A percentile compares a stretch with the other conserved stretches of the same genome.
phyloP scores from a whole-genome alignment of 495 filamentous ascomycete genomes.

The Trichoderma erinaceum region DNA sequence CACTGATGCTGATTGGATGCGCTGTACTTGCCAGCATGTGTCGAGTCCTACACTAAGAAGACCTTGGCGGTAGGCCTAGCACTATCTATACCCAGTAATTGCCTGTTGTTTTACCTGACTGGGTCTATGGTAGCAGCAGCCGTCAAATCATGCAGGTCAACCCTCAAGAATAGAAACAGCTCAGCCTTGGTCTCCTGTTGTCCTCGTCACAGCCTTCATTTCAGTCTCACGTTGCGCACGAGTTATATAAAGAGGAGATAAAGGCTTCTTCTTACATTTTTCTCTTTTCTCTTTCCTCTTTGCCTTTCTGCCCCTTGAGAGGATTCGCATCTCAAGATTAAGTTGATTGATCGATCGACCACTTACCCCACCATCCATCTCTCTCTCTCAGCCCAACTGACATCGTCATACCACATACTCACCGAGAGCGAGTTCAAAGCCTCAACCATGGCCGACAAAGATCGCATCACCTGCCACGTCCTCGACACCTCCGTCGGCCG shows the following conservation, averaged over 20 bases:
- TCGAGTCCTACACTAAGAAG: not conserved
- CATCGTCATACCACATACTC: not conserved
- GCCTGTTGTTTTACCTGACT: not conserved
- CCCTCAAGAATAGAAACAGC: not conserved
- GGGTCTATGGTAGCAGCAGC: not conserved
- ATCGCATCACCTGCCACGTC: constrained; percentile 57
- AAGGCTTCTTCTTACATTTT: too few relatives aligned
- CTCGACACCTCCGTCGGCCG: constrained; percentile 53
- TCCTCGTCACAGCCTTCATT: too few relatives aligned
- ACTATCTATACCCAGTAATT: not conserved
- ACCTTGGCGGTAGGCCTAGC: not conserved
- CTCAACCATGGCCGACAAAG: constrained; percentile 29
- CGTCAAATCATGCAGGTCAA: not conserved
- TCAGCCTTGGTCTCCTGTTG: not conserved
- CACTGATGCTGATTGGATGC: not conserved
- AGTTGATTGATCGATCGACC: not conserved
- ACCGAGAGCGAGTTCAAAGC: not conserved
- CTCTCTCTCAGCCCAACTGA: too few relatives aligned
- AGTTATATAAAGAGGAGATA: too few relatives aligned
- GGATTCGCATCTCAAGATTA: not conserved
- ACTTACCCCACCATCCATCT: not conserved
- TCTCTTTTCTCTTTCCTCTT: too few relatives aligned
- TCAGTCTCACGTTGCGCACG: too few relatives aligned
- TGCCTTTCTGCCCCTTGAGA: too few relatives aligned
- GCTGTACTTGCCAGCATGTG: not conserved